A percentile compares a stretch with the other conserved stretches of the same genome.
phyloP scores from a whole-genome alignment of 768 basidiomycete genomes.

The Kockovaella imperatae region DNA sequence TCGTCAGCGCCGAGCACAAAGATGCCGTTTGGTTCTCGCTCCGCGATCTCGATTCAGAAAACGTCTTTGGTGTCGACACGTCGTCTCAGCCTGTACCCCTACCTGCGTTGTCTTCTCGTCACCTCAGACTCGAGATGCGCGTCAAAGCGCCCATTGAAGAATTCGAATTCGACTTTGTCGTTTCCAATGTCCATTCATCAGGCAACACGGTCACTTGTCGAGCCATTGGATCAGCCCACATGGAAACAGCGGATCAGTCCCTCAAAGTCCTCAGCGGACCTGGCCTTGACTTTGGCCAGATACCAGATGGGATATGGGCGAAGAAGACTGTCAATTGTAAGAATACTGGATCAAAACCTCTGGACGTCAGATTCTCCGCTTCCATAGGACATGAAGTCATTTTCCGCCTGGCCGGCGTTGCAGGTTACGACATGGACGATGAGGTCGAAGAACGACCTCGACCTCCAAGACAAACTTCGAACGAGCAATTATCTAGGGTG shows the following conservation, averaged over 20 bases:
- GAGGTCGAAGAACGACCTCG: constrained; percentile 12
- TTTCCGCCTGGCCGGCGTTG: constrained; percentile 39
- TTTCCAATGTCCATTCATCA: constrained; percentile 33
- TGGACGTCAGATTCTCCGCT: constrained; percentile 36
- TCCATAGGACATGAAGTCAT: constrained; percentile 32
- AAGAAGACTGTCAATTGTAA: constrained; percentile 37
- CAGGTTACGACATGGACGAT: constrained; percentile 33
- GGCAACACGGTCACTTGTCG: constrained; percentile 36
- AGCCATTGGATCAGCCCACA: constrained; percentile 23
- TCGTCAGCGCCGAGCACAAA: constrained; percentile 27
- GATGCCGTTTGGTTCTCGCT: constrained; percentile 37
- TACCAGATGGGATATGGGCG: constrained; percentile 34
- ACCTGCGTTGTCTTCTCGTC: constrained; percentile 32
- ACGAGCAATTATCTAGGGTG: constrained; percentile 4
- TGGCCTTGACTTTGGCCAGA: constrained; percentile 37
- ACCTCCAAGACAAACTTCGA: background rate
- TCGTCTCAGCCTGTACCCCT: constrained; percentile 30
- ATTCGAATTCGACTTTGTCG: constrained; percentile 37
- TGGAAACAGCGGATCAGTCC: constrained; percentile 17
- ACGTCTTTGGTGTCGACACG: constrained; percentile 30
- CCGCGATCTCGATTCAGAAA: constrained; percentile 38
- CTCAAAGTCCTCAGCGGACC: constrained; percentile 33
- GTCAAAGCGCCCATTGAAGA: constrained; percentile 21
- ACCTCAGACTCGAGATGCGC: constrained; percentile 29
- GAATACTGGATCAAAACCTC: constrained; percentile 31